Conservation (phyloP, 441 rosid genomes). For the Populus hybrid region DNA sequence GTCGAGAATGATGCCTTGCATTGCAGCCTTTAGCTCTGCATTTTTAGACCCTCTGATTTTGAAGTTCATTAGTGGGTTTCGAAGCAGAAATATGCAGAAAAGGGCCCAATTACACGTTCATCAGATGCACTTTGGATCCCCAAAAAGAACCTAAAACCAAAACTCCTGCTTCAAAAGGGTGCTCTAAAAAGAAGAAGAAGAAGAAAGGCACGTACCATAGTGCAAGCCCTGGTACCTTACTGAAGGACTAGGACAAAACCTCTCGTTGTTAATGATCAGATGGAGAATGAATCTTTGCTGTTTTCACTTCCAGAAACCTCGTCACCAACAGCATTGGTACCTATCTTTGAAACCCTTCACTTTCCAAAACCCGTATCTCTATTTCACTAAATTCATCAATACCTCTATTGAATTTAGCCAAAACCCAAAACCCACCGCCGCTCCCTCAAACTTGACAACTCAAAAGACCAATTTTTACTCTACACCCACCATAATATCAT, state of each 20-base stretch:
- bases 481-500: conserved; percentile 15
- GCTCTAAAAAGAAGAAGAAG: background rate
- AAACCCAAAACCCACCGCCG: background rate
- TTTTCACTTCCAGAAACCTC: conserved; percentile 27
- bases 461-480: conserved; percentile 1
- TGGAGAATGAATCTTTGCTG: conserved; percentile 36
- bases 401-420: conserved; percentile 6
- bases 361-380: conserved; percentile 3
- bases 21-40: background rate
- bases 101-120: background rate
- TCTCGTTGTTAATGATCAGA: conserved; percentile 18
- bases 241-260: background rate
- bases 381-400: conserved; percentile 14
- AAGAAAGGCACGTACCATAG: background rate
- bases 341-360: conserved; percentile 20
- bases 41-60: background rate
- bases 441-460: conserved; percentile 3
- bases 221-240: background rate
- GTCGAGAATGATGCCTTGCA: too few relatives aligned
- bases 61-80: background rate
- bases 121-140: too few relatives aligned
- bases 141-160: background rate
- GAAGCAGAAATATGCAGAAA: background rate
- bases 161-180: background rate
- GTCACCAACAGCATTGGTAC: conserved; percentile 23